Evolutionary conservation across 805 yeast genomes (phyloP).

Genomic region (Jamesozyma piceae): DNA sequence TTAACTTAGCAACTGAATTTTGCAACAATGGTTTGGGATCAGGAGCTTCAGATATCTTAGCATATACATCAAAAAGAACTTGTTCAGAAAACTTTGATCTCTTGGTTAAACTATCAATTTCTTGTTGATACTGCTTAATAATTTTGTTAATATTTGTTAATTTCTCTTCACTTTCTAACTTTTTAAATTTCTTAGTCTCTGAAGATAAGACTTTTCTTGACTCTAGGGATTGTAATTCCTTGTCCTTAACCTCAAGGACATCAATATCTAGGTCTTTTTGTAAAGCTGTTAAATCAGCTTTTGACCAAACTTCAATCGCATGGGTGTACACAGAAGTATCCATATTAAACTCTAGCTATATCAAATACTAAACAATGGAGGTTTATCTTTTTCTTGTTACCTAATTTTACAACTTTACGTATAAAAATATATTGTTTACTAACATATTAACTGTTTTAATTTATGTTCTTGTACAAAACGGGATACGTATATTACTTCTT

Average conservation of each 20-base stretch:
- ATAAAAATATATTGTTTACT: too few species aligned
- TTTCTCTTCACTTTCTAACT: constrained; percentile 58
- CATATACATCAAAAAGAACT: constrained; percentile 64
- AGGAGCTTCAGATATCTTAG: constrained; percentile 78
- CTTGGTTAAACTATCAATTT: constrained; percentile 72
- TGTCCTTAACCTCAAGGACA: constrained; percentile 61
- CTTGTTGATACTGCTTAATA: constrained; percentile 72
- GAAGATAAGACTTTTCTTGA: constrained; percentile 70
- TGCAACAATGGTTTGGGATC: constrained; percentile 82
- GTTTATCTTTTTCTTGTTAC: too few species aligned
- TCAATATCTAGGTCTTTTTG: constrained; percentile 69
- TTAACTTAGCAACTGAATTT: constrained; percentile 55
- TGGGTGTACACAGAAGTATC: constrained; percentile 28
- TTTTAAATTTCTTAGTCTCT: constrained; percentile 74
- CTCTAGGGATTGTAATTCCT: constrained; percentile 57
- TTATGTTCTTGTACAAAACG: too few species aligned
- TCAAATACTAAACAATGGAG: too few species aligned
- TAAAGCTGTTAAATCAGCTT: constrained; percentile 56
- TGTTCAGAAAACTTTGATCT: constrained; percentile 68
- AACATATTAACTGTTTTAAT: too few species aligned
- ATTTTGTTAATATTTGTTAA: constrained; percentile 38
- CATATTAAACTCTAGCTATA: constrained; percentile 8
- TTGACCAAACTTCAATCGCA: constrained; percentile 69
- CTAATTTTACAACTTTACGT: too few species aligned
- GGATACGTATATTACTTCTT: too few species aligned